These are phyloP conservation scores for Ceratocystis ficicola DNA, from an alignment of 2,329 filamentous ascomycete genomes.

Conservation along the genomic window DNA sequence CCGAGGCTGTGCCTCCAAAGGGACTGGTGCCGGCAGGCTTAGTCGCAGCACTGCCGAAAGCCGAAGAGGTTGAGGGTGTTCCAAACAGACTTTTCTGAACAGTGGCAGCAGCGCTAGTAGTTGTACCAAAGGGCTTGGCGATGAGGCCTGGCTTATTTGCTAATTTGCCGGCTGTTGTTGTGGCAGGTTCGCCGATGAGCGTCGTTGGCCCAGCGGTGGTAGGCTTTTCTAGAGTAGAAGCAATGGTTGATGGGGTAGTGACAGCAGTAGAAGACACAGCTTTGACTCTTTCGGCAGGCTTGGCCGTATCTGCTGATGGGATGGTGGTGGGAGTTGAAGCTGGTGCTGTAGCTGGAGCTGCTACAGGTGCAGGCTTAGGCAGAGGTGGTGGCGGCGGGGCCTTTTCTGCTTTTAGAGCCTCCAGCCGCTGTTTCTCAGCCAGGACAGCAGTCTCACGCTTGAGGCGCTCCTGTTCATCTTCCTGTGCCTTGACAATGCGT, in stretches of 20 bases:
- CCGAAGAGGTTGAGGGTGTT: background rate
- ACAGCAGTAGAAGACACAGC: background rate
- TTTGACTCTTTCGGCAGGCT: background rate
- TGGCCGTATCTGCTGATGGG: background rate
- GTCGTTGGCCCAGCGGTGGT: background rate
- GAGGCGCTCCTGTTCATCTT: conserved; percentile 37
- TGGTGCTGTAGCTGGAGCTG: background rate
- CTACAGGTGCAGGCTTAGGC: conserved; percentile 26
- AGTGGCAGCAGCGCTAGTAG: background rate
- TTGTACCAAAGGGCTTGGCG: background rate
- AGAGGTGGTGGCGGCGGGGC: conserved; percentile 35
- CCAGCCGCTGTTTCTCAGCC: conserved; percentile 38
- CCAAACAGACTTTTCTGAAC: conserved; percentile 8
- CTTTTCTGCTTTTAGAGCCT: conserved; percentile 36
- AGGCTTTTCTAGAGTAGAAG: background rate
- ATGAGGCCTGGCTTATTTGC: background rate
- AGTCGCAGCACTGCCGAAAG: background rate
- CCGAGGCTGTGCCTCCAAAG: conserved; percentile 2
- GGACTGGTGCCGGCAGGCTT: background rate
- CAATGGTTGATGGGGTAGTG: background rate
- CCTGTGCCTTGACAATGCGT: conserved; percentile 35
- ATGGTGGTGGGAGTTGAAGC: background rate
- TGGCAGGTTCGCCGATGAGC: background rate
- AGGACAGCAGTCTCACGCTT: conserved; percentile 35
- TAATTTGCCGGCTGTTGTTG: background rate